These are phyloP conservation scores for Neurospora sp. DNA, from an alignment of 495 filamentous ascomycete genomes.

Conservation along the genomic window DNA sequence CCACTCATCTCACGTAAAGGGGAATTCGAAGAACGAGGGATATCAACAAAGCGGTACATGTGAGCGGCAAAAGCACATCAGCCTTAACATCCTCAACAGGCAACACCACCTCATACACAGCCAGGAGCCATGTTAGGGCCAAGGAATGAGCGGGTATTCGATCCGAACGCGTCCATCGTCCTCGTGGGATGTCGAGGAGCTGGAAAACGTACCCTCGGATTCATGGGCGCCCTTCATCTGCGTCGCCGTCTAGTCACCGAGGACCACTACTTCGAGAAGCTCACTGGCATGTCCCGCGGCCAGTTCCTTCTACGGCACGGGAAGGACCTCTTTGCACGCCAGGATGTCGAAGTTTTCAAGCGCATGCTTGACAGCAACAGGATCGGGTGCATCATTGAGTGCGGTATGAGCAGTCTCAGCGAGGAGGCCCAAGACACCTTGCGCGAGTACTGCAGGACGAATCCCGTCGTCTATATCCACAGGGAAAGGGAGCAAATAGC, in stretches of 20 bases:
- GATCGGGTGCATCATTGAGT: constrained; percentile 61
- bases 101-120: not conserved
- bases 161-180: constrained; percentile 57
- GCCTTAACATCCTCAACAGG: not conserved
- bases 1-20: not conserved
- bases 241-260: constrained; percentile 61
- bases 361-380: constrained; percentile 56
- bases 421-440: constrained; percentile 50
- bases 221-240: constrained; percentile 65
- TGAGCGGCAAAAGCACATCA: not conserved
- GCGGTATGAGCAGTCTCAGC: constrained; percentile 45
- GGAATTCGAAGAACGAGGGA: not conserved
- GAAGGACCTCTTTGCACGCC: constrained; percentile 47
- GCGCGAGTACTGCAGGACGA: constrained; percentile 46
- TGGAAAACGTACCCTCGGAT: constrained; percentile 66
- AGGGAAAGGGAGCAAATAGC: constrained; percentile 59
- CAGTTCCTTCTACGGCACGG: constrained; percentile 53
- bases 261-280: constrained; percentile 60
- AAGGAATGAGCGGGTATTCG: constrained; percentile 40
- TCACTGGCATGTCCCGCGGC: constrained; percentile 51
- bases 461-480: constrained; percentile 67
- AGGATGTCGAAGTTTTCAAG: constrained; percentile 53
- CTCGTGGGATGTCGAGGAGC: constrained; percentile 66
- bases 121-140: constrained; percentile 15
- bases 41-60: not conserved